Conservation (phyloP, 2,329 filamentous ascomycete species). For the Botrytis deweyae region DNA sequence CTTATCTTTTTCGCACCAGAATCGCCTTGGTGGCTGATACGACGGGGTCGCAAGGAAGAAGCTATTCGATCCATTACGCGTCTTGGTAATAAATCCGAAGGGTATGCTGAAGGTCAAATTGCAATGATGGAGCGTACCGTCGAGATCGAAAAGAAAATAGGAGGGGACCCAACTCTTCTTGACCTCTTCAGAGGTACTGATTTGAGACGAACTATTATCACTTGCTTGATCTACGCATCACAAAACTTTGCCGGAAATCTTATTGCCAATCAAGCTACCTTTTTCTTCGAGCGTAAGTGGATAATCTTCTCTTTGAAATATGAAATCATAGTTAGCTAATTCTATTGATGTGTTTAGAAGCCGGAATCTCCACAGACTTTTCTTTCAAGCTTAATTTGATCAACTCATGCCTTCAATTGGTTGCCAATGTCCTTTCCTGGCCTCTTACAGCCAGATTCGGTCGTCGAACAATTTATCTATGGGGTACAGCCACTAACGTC, state of each 20-base stretch:
- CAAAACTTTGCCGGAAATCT: slow-evolving; percentile 62
- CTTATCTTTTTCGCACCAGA: slow-evolving; percentile 50
- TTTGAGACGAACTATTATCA: slow-evolving; percentile 55
- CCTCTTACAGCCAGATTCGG: slow-evolving; percentile 63
- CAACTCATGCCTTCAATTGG: slow-evolving; percentile 59
- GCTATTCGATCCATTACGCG: slow-evolving; percentile 42
- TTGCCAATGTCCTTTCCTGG: slow-evolving; percentile 68
- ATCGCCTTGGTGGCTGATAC: slow-evolving; percentile 51
- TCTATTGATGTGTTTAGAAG: slow-evolving; percentile 49
- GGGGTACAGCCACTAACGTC: slow-evolving; percentile 55
- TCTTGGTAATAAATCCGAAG: slow-evolving; percentile 43
- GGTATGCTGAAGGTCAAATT: slow-evolving; percentile 51
- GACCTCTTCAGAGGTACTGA: slow-evolving; percentile 58
- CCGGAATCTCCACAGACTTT: slow-evolving; percentile 53
- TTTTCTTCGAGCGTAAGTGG: slow-evolving; percentile 50
- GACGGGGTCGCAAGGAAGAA: slow-evolving; percentile 45
- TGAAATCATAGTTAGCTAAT: slow-evolving; percentile 34
- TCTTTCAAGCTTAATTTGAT: slow-evolving; percentile 64
- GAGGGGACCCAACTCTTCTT: slow-evolving; percentile 46
- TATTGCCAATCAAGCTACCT: slow-evolving; percentile 62
- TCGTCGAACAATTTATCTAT: slow-evolving; percentile 64
- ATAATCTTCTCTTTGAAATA: slow-evolving; percentile 8
- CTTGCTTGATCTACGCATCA: slow-evolving; percentile 56
- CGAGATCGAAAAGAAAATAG: slow-evolving; percentile 50
- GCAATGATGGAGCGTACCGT: slow-evolving; percentile 59